These are phyloP conservation scores for Thalassiosira hispida DNA, from an alignment of 352 stramenopile genomes.

Conservation along the genomic window DNA sequence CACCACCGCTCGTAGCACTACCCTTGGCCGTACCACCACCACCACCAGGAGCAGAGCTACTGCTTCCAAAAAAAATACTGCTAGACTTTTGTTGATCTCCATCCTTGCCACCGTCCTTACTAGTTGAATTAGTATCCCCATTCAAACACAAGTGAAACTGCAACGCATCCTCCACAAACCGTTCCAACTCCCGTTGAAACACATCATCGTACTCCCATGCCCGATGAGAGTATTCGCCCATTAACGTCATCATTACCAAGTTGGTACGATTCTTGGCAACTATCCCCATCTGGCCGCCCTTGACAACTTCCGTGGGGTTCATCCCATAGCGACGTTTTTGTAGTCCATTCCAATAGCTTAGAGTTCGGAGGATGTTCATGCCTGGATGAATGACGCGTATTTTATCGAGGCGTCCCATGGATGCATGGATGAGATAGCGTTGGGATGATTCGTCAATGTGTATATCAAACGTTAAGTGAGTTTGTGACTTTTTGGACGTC, in stretches of 20 bases:
- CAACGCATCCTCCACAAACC: slow-evolving; percentile 49
- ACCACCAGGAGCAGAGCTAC: too few species aligned
- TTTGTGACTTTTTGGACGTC: not conserved
- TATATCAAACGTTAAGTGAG: slow-evolving; percentile 14
- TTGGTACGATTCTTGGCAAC: not conserved
- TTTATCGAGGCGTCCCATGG: slow-evolving; percentile 30
- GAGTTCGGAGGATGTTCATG: slow-evolving; percentile 34
- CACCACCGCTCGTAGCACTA: not conserved
- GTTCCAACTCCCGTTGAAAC: slow-evolving; percentile 36
- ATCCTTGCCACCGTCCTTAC: too few species aligned
- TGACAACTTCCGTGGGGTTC: not conserved
- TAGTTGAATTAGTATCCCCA: too few species aligned
- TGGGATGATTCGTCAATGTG: slow-evolving; percentile 36
- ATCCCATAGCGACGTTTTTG: slow-evolving; percentile 12
- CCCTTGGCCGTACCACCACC: too few species aligned
- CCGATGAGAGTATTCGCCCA: slow-evolving; percentile 23
- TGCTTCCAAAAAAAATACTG: too few species aligned
- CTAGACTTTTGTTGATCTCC: too few species aligned
- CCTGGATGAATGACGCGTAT: slow-evolving; percentile 34
- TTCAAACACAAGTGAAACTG: slow-evolving; percentile 41
- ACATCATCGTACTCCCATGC: slow-evolving; percentile 33
- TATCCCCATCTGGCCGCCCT: slow-evolving; percentile 29
- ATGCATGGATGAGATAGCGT: slow-evolving; percentile 35
- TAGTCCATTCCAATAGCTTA: slow-evolving; percentile 33
- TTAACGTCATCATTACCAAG: slow-evolving; percentile 43